A percentile compares a stretch with the other conserved stretches of the same genome.
phyloP scores from a whole-genome alignment of 768 basidiomycete genomes.

The Dacryopinax primogenitus region DNA sequence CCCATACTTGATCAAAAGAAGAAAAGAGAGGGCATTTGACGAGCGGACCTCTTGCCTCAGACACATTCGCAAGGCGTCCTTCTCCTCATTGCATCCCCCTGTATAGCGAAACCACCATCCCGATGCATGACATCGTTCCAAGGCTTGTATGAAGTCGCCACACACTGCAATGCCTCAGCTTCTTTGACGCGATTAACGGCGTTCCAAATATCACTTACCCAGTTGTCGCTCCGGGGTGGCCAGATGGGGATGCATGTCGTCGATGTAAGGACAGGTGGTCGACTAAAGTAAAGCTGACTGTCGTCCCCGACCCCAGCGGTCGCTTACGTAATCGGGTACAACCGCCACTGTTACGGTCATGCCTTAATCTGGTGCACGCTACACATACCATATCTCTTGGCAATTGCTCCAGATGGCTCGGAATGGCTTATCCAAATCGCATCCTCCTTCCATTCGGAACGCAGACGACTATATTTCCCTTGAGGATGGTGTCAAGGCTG shows the following conservation, averaged over 20 bases:
- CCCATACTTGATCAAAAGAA: not conserved
- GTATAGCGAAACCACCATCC: constrained; percentile 14
- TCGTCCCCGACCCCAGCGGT: too few relatives aligned
- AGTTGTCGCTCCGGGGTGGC: constrained; percentile 10
- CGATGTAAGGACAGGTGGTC: too few relatives aligned
- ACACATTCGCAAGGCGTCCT: constrained; percentile 12
- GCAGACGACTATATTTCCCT: not conserved
- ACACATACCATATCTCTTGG: not conserved
- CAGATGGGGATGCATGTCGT: constrained; percentile 15
- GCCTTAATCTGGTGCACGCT: not conserved
- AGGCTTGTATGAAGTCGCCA: constrained; percentile 14
- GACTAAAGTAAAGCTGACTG: too few relatives aligned
- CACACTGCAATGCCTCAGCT: constrained; percentile 10
- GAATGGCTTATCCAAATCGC: not conserved
- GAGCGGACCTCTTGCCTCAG: constrained; percentile 14
- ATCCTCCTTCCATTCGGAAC: not conserved
- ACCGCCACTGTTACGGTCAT: not conserved
- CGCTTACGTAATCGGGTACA: not conserved
- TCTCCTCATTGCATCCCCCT: constrained; percentile 13
- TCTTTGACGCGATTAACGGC: not conserved
- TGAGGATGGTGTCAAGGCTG: not conserved
- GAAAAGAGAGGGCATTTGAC: not conserved
- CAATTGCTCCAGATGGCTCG: not conserved
- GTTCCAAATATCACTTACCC: constrained; percentile 13
- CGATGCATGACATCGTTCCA: constrained; percentile 16